Base-by-base conservation (phyloP, 495 filamentous ascomycete species). In the Chaetomium fimeti region DNA sequence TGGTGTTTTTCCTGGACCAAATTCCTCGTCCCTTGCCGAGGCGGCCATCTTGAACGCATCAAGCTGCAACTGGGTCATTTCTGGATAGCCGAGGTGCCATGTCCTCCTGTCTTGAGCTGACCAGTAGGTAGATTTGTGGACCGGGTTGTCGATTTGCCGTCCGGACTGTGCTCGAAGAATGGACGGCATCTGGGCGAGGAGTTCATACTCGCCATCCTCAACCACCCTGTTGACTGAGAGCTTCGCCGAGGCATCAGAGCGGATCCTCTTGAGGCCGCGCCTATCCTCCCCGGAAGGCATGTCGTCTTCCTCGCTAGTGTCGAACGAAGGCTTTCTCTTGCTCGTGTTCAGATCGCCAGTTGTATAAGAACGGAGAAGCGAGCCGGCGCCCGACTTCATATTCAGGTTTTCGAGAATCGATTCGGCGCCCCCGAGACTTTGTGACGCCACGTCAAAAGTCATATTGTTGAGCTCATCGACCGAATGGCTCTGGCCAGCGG, bases 71-170 rank as follows among this genome's bases (percentile, higher is more conserved):
- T 77, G 73, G 3, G 76, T 81, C 82, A 85, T 85, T 62, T 80
- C 78, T 3, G 83, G 83, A 62, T 85, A 85, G 38, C 76, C 62
- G 18, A 82, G 69, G 62, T 85, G 82, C 76, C 79, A 81, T 2
- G 81, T 82, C 42, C 60, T 72, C 65, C 69, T 73, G 61, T 85
- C 78, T n/a, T 71, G 68, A 18, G 76, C 75, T 53, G 76, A 72
- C 82, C 82, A 85, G 62, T 77, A 85, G 3, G 73, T 72, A n/a
- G 74, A 77, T 52, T 83, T 79, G 52, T 78, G 73, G 12, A 83
- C 72, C 11, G 76, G 76, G 49, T 73, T 78, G 56, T 84, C 81
- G 54, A 83, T 82, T 57, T 82, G 79, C 24, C 82, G 76, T 40
- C 73, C 74, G 11, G 75, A 76, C 16, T 74, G 66, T 5, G 63